Percentiles rank a stretch among this genome's conserved stretches.
Conservation (phyloP, 768 basidiomycete genomes). For the Solioccasus polychromus region DNA sequence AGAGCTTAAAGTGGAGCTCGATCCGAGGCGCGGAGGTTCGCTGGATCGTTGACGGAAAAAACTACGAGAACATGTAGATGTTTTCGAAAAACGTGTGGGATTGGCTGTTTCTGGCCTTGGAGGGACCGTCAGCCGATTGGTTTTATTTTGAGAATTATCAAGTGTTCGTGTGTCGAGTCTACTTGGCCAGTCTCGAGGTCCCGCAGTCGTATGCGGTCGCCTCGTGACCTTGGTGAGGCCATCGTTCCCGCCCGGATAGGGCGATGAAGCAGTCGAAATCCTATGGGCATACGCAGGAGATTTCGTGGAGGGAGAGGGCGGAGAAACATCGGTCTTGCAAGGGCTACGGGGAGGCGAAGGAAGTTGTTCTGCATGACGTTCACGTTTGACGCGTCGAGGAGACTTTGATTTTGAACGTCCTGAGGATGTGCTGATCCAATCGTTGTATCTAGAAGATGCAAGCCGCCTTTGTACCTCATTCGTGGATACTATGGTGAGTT, state of each 20-base stretch:
- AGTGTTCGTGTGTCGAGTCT: slow-evolving; percentile 19
- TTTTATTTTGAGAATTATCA: slow-evolving; percentile 14
- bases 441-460: slow-evolving; percentile 59
- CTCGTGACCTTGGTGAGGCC: slow-evolving; percentile 36
- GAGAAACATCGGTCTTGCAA: neutral
- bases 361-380: slow-evolving; percentile 27
- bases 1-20: slow-evolving; percentile 37
- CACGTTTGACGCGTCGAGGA: slow-evolving; percentile 44
- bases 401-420: slow-evolving; percentile 56
- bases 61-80: slow-evolving; percentile 7
- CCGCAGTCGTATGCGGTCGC: slow-evolving; percentile 74
- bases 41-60: slow-evolving; percentile 22
- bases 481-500: slow-evolving; percentile 64
- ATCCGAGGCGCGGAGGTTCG: slow-evolving; percentile 30
- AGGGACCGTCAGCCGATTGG: slow-evolving; percentile 13
- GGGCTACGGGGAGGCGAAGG: slow-evolving; percentile 42
- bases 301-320: slow-evolving; percentile 9
- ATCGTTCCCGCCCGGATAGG: slow-evolving; percentile 27
- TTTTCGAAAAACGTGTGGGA: slow-evolving; percentile 14
- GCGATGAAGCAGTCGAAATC: slow-evolving; percentile 29
- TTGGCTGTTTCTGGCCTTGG: slow-evolving; percentile 30
- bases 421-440: slow-evolving; percentile 30
- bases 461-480: slow-evolving; percentile 67
- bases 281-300: slow-evolving; percentile 23
- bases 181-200: slow-evolving; percentile 55